These are phyloP conservation scores for Dioscorea dumetorum DNA, from an alignment of 106 monocot species.

Conservation along the genomic window DNA sequence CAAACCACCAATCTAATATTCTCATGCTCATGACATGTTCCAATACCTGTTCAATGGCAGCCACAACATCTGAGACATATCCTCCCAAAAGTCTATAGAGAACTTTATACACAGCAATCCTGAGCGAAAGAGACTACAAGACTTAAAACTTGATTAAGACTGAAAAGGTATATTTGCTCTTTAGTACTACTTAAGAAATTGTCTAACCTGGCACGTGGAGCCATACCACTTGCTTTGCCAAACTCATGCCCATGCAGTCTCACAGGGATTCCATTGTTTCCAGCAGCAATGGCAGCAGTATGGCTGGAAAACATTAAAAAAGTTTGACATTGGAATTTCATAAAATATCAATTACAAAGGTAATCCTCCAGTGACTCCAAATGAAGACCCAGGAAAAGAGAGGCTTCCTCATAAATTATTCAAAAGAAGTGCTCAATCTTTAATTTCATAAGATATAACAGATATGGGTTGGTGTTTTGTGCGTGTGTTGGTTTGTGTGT, in stretches of 20 bases:
- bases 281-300: conserved; percentile 96
- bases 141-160: too few relatives aligned
- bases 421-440: too few relatives aligned
- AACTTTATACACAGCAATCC: conserved; percentile 98
- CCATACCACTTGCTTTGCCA: conserved; percentile 99
- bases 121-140: conserved; percentile 10
- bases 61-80: conserved; percentile 95
- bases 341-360: too few relatives aligned
- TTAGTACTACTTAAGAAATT: background rate
- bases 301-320: conserved; percentile 34
- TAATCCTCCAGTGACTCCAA: too few relatives aligned
- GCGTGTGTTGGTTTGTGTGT: too few relatives aligned
- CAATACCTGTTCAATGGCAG: conserved; percentile 92
- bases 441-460: too few relatives aligned
- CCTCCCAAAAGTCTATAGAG: conserved; percentile 98
- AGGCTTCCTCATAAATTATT: too few relatives aligned
- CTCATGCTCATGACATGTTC: background rate
- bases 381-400: too few relatives aligned
- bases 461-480: too few relatives aligned
- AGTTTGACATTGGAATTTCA: background rate
- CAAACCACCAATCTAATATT: too few relatives aligned
- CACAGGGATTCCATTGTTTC: conserved; percentile 97
- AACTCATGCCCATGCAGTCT: conserved; percentile 89
- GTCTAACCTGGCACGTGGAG: conserved; percentile 94
- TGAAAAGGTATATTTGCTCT: too few relatives aligned